Evolutionary conservation across 78 protist genomes (phyloP).

Genomic region (Guillardia theta): DNA sequence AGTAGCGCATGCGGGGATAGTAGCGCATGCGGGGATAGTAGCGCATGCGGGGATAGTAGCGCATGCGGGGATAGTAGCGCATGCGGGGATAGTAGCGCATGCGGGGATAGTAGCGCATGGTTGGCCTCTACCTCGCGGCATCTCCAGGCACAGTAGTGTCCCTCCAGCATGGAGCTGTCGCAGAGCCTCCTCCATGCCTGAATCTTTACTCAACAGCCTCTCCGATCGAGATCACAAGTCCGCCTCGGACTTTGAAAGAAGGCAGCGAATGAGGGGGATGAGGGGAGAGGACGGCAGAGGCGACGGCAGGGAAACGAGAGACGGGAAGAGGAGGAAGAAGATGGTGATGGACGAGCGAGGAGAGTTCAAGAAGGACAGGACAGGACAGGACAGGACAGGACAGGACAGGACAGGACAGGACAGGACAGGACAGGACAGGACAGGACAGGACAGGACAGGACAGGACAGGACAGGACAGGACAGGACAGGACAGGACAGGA

Average conservation of each 20-base stretch:
- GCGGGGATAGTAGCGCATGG: not conserved
- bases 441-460: not conserved
- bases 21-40: too few relatives aligned
- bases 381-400: conserved; percentile 38
- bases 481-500: not conserved
- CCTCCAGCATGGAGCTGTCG: not conserved
- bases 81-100: not conserved
- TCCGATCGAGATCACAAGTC: too few relatives aligned
- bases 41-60: too few relatives aligned
- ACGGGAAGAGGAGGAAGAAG: too few relatives aligned
- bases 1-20: not conserved
- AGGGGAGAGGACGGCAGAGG: too few relatives aligned
- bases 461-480: not conserved
- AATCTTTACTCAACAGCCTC: too few relatives aligned
- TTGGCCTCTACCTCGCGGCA: not conserved
- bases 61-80: too few relatives aligned
- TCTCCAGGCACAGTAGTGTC: not conserved
- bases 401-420: conserved; percentile 28
- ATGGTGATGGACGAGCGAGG: too few relatives aligned
- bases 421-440: not conserved
- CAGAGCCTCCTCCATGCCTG: not conserved
- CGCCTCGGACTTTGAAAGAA: too few relatives aligned
- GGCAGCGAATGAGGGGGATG: too few relatives aligned
- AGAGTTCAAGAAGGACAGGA: not conserved
- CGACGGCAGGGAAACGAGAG: too few relatives aligned